phyloP scores from a whole-genome alignment of 1,284 basidiomycete genomes.

The Calocybe gambosa region DNA sequence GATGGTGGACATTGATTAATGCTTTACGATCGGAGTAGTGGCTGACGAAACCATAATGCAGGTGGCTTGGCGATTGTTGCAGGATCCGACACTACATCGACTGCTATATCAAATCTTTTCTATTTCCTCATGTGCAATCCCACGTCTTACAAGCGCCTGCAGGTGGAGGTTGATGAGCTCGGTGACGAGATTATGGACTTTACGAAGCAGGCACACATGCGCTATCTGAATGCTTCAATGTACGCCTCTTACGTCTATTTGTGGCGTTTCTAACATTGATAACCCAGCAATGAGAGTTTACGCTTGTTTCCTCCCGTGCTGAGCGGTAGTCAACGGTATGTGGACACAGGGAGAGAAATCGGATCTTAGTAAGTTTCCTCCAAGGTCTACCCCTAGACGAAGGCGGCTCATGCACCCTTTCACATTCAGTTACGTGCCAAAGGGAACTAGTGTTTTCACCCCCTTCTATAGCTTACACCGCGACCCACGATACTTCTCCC shows the following conservation, averaged over 20 bases:
- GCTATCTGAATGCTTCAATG: conserved; percentile 33
- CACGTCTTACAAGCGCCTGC: conserved; percentile 25
- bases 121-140: conserved; percentile 31
- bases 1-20: conserved; percentile 20
- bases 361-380: conserved; percentile 24
- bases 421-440: conserved; percentile 30
- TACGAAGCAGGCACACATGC: conserved; percentile 22
- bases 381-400: neutral
- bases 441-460: conserved; percentile 33
- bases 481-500: conserved; percentile 36
- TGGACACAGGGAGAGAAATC: conserved; percentile 22
- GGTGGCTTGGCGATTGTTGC: conserved; percentile 30
- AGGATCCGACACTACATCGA: conserved; percentile 36
- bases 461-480: conserved; percentile 34
- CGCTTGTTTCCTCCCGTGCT: conserved; percentile 31
- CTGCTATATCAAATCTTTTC: conserved; percentile 27
- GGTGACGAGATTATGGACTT: conserved; percentile 25
- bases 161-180: conserved; percentile 29
- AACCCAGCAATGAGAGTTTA: conserved; percentile 33
- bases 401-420: neutral
- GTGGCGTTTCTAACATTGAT: neutral
- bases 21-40: neutral
- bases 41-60: conserved; percentile 7
- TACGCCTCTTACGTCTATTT: conserved; percentile 16
- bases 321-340: conserved; percentile 27